phyloP scores from a whole-genome alignment of 2,329 filamentous ascomycete species.

The Colletotrichum sp. region DNA sequence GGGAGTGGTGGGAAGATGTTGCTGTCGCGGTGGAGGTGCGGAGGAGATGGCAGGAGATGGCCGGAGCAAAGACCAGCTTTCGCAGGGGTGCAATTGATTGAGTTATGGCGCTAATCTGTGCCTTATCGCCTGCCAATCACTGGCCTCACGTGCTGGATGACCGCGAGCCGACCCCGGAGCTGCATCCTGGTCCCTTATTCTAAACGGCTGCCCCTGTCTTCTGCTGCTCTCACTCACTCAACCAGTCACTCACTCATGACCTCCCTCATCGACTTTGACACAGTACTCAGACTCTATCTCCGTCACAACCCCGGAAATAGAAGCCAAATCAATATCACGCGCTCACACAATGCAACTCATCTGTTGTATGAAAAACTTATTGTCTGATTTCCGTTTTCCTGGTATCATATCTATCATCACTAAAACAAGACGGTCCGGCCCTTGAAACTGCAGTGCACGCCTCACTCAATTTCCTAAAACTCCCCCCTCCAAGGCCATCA shows the following conservation, averaged over 20 bases:
- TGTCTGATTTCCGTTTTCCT: background rate
- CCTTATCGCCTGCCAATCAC: constrained; percentile 22
- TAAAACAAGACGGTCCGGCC: background rate
- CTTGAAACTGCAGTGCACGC: background rate
- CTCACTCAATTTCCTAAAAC: background rate
- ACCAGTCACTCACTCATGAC: background rate
- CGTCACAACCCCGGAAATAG: background rate
- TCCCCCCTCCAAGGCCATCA: background rate
- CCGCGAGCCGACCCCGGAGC: background rate
- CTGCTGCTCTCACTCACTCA: background rate
- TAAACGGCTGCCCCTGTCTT: background rate
- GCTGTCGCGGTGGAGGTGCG: background rate
- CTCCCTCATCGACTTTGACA: background rate
- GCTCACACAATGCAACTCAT: background rate
- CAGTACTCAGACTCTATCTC: background rate
- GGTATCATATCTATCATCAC: constrained; percentile 9
- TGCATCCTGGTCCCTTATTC: background rate
- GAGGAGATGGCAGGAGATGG: background rate
- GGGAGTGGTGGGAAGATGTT: background rate
- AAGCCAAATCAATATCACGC: background rate
- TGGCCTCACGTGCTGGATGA: constrained; percentile 11
- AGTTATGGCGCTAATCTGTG: constrained; percentile 4
- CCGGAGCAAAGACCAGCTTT: background rate
- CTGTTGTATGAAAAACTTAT: background rate
- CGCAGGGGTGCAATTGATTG: background rate